Evolutionary conservation across 768 basidiomycete species (phyloP).

Genomic region (Mycena vitilis): DNA sequence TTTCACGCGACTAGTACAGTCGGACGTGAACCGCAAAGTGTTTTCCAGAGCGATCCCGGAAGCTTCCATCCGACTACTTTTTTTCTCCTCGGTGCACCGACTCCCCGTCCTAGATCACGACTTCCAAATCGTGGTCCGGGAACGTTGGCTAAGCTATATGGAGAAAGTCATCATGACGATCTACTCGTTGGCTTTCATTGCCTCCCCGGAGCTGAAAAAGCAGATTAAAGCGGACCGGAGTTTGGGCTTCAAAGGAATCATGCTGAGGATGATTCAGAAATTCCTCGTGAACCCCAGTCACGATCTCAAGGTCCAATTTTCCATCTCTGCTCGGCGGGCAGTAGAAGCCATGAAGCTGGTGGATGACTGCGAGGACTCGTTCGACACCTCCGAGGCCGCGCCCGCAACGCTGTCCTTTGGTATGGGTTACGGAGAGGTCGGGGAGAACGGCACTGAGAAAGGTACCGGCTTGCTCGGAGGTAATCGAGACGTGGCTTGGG

Average conservation of each 20-base stretch:
- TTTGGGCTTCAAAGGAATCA: constrained; percentile 75
- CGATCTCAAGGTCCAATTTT: constrained; percentile 65
- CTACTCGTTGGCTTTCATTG: constrained; percentile 88
- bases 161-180: constrained; percentile 86
- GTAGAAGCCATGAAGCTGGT: constrained; percentile 84
- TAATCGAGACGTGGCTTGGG: constrained; percentile 77
- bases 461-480: constrained; percentile 83
- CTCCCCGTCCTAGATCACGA: constrained; percentile 86
- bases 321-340: constrained; percentile 70
- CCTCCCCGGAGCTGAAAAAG: constrained; percentile 79
- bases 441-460: constrained; percentile 71
- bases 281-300: constrained; percentile 62
- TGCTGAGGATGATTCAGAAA: constrained; percentile 78
- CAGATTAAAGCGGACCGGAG: constrained; percentile 72
- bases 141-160: constrained; percentile 80
- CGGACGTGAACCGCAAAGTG: constrained; percentile 82
- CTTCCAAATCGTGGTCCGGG: constrained; percentile 71
- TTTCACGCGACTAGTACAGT: constrained; percentile 81
- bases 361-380: constrained; percentile 80
- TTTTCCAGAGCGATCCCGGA: constrained; percentile 72
- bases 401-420: constrained; percentile 79
- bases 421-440: constrained; percentile 86
- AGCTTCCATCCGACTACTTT: constrained; percentile 67
- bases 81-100: constrained; percentile 81
- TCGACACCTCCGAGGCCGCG: constrained; percentile 72